Conservation (phyloP, 306 rosid genomes). For the Lathyrus sativus region DNA sequence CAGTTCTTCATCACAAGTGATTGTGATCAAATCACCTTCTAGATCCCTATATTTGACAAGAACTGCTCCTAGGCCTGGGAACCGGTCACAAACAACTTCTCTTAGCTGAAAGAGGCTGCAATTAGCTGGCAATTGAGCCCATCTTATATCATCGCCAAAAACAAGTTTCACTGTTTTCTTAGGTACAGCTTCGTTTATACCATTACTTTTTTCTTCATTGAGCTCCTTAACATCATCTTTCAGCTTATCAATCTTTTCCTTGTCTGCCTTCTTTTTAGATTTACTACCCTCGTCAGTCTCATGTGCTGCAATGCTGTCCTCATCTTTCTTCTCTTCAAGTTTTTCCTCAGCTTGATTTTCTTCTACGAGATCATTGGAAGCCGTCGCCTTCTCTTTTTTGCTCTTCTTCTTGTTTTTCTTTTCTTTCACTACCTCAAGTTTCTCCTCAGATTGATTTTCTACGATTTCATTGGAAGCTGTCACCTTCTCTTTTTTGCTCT, state of each 20-base stretch:
- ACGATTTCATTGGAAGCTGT: slow-evolving; percentile 35
- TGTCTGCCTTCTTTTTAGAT: slow-evolving; percentile 47
- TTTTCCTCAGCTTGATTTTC: slow-evolving; percentile 39
- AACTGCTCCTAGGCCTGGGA: slow-evolving; percentile 67
- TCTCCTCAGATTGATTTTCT: slow-evolving; percentile 23
- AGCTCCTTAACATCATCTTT: slow-evolving; percentile 69
- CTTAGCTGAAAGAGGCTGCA: slow-evolving; percentile 78
- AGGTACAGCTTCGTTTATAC: slow-evolving; percentile 47
- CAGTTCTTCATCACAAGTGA: slow-evolving; percentile 78
- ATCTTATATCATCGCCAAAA: slow-evolving; percentile 88
- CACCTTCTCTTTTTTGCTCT: slow-evolving; percentile 52
- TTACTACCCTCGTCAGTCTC: slow-evolving; percentile 28
- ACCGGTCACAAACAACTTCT: slow-evolving; percentile 61
- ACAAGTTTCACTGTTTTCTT: slow-evolving; percentile 73
- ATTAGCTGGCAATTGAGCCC: slow-evolving; percentile 67
- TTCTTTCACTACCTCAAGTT: slow-evolving; percentile 44
- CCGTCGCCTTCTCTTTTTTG: slow-evolving; percentile 50
- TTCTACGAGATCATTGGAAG: slow-evolving; percentile 32
- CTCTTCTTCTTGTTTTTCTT: slow-evolving; percentile 65
- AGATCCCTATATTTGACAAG: slow-evolving; percentile 83
- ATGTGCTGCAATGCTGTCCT: slow-evolving; percentile 25
- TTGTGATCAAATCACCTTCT: slow-evolving; percentile 91
- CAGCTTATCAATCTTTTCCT: slow-evolving; percentile 53
- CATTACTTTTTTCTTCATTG: slow-evolving; percentile 58
- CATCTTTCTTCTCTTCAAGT: slow-evolving; percentile 33